Base-by-base conservation (phyloP, 768 basidiomycete species). In the Pulveroboletus sp. region DNA sequence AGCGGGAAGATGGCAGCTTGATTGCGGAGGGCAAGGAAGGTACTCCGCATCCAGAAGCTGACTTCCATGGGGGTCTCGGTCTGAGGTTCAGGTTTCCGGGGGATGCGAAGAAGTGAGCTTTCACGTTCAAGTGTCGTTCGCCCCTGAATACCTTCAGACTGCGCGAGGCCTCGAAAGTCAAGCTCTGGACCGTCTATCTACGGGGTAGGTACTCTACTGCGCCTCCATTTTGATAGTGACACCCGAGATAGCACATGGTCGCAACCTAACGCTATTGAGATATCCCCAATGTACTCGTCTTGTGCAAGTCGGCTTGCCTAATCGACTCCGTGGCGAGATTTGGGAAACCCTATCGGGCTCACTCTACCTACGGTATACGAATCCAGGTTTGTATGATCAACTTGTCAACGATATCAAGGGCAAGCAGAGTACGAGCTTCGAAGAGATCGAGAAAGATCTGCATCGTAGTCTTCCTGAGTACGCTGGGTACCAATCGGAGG, bases 311-410 rank as follows among this genome's bases (percentile, higher is more conserved):
- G 96, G 96, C 41, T 76, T 99, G 4, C 96, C 96, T 2, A 96
- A 94, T 59, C 77, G 93, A 15, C 76, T 99, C 8, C 82, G 96
- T 21, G 96, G 96, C 12, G 96, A 98, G 67, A 86, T 98, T 73
- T 99, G 96, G 96, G 96, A 99, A 69, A 88, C 91, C 0, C 78
- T 97, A 11, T 95, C 93, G 5, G 96, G 96, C 0, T 95, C 94
- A 5, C 73, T 97, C 46, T 95, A 84, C 68, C 81, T 96, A 15
- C 91, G 96, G 11, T 93, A 86, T 61, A 75, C 82, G 39, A 86
- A 93, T 55, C 93, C 90, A 1, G 90, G 93, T 8, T 77, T 79
- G 47, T 99, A 96, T 65, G 76, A 81, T 11, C 73, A 75, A 8
- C 75, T 98, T 14, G 70, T 97, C 5, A 77, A 81, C 46, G 82